Evolutionary conservation across 1,284 basidiomycete species (phyloP), one percentile per base, ranked within the genome.

Genomic region (Taiwanofungus camphoratus): DNA sequence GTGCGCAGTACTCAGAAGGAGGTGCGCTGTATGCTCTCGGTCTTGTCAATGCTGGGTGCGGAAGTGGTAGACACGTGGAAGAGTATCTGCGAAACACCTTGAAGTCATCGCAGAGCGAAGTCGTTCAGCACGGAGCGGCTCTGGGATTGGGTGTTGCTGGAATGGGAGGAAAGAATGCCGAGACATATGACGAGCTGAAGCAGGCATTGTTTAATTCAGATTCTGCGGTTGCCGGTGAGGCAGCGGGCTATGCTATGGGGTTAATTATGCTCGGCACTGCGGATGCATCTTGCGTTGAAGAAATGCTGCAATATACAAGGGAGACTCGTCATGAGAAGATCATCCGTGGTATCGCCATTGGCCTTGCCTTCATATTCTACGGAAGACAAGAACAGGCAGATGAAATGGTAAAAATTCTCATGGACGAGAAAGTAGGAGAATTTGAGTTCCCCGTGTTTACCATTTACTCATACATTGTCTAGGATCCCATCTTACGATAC

Each of bases 301-400:
- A 98, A 67, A 97, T 96, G 92, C 69, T 96, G 43, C 77, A 84
- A 35, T 98, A 97, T 60, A 92, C 94, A 18, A 78, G 86, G 48
- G 94, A 98, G 61, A 97, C 94, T 1, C 91, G 94, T 57, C 94
- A 97, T 61, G 94, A 98, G 71, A 98, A 97, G 70, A 97, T 97
- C 58, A 96, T 97, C 48, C 83, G 94, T 40, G 92, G 92, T 56
- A 74, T 97, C 48, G 90, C 92, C 11, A 76, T 98, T 53, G 94
- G 93, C 31, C 74, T 93, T 39, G 90, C 90, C 2, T 88, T 97
- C 61, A 76, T 95, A 48, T 90, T 80, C 66, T 97, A 95, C 53
- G 92, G 90, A 37, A 79, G 85, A 45, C 90, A 94, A 62, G 92
- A 95, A 59, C 79, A 88, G 54, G 93, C 94, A 6, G 83, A 95